Percentiles rank a stretch among this genome's conserved stretches.
phyloP scores from a whole-genome alignment of 305 asterid species.

The Fraxinus latifolia region DNA sequence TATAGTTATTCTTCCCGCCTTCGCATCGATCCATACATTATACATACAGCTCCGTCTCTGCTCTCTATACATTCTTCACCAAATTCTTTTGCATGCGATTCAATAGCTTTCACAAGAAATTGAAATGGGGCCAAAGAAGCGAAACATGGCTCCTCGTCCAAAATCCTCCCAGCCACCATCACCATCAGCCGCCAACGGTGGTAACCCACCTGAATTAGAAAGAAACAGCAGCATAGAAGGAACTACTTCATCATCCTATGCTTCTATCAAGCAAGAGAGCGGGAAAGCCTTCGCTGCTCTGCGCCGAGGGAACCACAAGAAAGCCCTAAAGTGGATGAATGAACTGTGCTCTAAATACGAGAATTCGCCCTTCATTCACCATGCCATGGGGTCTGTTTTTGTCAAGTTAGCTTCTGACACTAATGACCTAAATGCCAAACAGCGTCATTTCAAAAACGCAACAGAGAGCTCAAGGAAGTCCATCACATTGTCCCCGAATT shows the following conservation, averaged over 20 bases:
- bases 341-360: slow-evolving; percentile 63
- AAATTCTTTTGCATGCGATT: slow-evolving; percentile 40
- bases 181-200: slow-evolving; percentile 21
- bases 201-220: slow-evolving; percentile 26
- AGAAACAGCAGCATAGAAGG: slow-evolving; percentile 20
- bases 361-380: slow-evolving; percentile 56
- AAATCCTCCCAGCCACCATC: slow-evolving; percentile 35
- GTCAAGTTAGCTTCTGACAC: slow-evolving; percentile 65
- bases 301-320: slow-evolving; percentile 70
- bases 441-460: slow-evolving; percentile 67
- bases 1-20: background rate
- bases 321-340: slow-evolving; percentile 77
- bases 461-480: slow-evolving; percentile 74
- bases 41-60: background rate
- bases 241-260: slow-evolving; percentile 34
- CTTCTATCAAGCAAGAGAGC: slow-evolving; percentile 55
- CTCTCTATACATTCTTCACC: background rate
- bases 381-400: slow-evolving; percentile 72
- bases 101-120: slow-evolving; percentile 30
- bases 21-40: background rate
- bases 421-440: slow-evolving; percentile 62
- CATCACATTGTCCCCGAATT: slow-evolving; percentile 52
- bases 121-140: slow-evolving; percentile 84
- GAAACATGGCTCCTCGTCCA: slow-evolving; percentile 63
- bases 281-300: slow-evolving; percentile 65